Conservation (phyloP, 257 asterid species). For the Primulina tabacum region DNA sequence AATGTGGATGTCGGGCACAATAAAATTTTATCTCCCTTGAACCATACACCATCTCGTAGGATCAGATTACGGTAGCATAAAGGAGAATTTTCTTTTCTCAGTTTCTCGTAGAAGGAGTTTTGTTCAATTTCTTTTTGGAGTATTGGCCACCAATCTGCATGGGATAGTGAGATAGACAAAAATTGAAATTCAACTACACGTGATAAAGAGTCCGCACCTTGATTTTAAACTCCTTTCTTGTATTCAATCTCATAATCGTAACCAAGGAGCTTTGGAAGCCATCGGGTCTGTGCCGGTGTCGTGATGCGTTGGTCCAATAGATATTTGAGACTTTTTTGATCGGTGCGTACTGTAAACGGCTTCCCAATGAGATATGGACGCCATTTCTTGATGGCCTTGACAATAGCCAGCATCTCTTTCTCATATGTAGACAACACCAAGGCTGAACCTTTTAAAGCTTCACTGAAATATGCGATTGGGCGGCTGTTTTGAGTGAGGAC, state of each 20-base stretch:
- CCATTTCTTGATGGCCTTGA: background rate
- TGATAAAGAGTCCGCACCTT: background rate
- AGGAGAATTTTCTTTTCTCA: too few relatives aligned
- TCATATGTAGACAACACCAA: background rate
- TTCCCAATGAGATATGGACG: slow-evolving; percentile 9
- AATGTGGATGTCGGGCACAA: too few relatives aligned
- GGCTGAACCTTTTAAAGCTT: background rate
- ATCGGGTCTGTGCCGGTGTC: background rate
- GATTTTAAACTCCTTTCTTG: background rate
- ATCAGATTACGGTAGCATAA: too few relatives aligned
- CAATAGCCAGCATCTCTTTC: slow-evolving; percentile 1
- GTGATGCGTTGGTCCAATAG: slow-evolving; percentile 6
- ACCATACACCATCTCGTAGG: too few relatives aligned
- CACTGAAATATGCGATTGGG: slow-evolving; percentile 9
- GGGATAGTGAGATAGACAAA: background rate
- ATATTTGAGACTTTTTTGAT: slow-evolving; percentile 1
- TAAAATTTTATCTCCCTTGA: too few relatives aligned
- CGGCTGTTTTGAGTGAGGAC: too few relatives aligned
- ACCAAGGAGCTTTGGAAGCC: slow-evolving; percentile 3
- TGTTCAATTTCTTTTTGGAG: too few relatives aligned
- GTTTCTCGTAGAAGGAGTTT: too few relatives aligned
- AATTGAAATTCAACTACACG: background rate
- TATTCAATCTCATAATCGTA: slow-evolving; percentile 5
- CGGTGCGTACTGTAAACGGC: background rate
- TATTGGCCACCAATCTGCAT: slow-evolving; percentile 5